phyloP scores from a whole-genome alignment of 2,329 filamentous ascomycete species.

The Sarocladium strictum region DNA sequence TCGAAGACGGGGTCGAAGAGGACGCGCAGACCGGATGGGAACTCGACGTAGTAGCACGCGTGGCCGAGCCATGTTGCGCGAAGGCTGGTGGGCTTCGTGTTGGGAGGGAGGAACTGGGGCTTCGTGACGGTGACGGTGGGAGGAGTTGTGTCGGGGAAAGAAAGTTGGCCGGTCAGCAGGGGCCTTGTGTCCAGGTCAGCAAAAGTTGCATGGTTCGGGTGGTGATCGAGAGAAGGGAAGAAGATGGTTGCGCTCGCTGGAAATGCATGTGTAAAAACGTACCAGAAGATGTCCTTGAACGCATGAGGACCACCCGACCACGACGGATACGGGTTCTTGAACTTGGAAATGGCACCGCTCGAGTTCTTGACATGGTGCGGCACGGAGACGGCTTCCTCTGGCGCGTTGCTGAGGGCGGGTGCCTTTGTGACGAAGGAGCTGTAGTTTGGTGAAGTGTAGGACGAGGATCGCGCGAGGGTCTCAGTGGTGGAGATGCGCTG shows the following conservation, averaged over 20 bases:
- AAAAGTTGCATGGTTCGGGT: background rate
- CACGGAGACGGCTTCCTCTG: slow-evolving; percentile 37
- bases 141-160: slow-evolving; percentile 54
- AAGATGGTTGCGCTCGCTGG: slow-evolving; percentile 24
- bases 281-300: slow-evolving; percentile 29
- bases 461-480: background rate
- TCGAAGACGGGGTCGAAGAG: slow-evolving; percentile 94
- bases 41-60: slow-evolving; percentile 90
- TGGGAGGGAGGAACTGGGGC: slow-evolving; percentile 59
- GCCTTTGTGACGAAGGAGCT: slow-evolving; percentile 28
- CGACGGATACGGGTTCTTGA: slow-evolving; percentile 48
- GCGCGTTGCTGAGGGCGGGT: slow-evolving; percentile 25
- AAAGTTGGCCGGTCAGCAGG: slow-evolving; percentile 32
- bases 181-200: slow-evolving; percentile 22
- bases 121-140: slow-evolving; percentile 61
- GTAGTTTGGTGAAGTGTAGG: slow-evolving; percentile 6
- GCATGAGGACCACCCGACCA: slow-evolving; percentile 21
- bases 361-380: slow-evolving; percentile 39
- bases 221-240: slow-evolving; percentile 19
- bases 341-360: slow-evolving; percentile 33
- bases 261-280: slow-evolving; percentile 13
- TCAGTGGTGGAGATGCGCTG: background rate
- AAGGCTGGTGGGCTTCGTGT: slow-evolving; percentile 44
- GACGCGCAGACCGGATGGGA: slow-evolving; percentile 76
- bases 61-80: slow-evolving; percentile 94